phyloP scores from a whole-genome alignment of 2,329 filamentous ascomycete genomes.

The Claviceps sp. region DNA sequence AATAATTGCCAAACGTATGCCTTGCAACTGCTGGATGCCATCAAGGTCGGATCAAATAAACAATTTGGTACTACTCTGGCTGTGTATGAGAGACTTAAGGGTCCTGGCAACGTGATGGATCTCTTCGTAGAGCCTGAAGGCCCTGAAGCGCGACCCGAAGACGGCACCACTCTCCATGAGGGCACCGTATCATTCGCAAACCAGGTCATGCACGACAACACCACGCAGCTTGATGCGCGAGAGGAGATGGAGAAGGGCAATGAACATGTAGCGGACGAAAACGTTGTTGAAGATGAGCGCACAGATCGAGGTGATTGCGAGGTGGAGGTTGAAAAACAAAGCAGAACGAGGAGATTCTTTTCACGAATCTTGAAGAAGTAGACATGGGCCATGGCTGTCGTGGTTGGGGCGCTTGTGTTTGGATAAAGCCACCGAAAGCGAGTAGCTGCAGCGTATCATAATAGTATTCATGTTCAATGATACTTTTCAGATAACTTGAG shows the following conservation, averaged over 20 bases:
- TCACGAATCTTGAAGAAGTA: slow-evolving; percentile 7
- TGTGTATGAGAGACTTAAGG: slow-evolving; percentile 37
- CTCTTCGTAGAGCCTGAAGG: slow-evolving; percentile 24
- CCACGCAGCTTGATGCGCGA: slow-evolving; percentile 34
- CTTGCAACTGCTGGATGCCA: slow-evolving; percentile 37
- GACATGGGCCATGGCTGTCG: not conserved
- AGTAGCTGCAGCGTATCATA: too few relatives aligned
- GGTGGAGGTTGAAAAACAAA: not conserved
- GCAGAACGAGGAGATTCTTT: slow-evolving; percentile 6
- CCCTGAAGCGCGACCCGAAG: slow-evolving; percentile 14
- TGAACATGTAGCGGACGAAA: slow-evolving; percentile 4
- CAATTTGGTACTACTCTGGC: slow-evolving; percentile 41
- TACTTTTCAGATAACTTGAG: too few relatives aligned
- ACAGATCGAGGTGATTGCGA: not conserved
- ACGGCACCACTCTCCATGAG: slow-evolving; percentile 6
- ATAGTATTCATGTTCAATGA: too few relatives aligned
- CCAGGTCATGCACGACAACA: slow-evolving; percentile 41
- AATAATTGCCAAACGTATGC: slow-evolving; percentile 50
- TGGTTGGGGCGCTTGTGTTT: not conserved
- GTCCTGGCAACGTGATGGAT: slow-evolving; percentile 35
- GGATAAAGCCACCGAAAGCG: too few relatives aligned
- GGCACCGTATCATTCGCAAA: slow-evolving; percentile 35
- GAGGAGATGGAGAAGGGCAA: slow-evolving; percentile 14
- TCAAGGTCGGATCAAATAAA: slow-evolving; percentile 34
- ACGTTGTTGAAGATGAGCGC: slow-evolving; percentile 5